A percentile compares a stretch with the other conserved stretches of the same genome.
Evolutionary conservation across 2,329 filamentous ascomycete genomes (phyloP).

Genomic region (Apiospora rasikravindrae): DNA sequence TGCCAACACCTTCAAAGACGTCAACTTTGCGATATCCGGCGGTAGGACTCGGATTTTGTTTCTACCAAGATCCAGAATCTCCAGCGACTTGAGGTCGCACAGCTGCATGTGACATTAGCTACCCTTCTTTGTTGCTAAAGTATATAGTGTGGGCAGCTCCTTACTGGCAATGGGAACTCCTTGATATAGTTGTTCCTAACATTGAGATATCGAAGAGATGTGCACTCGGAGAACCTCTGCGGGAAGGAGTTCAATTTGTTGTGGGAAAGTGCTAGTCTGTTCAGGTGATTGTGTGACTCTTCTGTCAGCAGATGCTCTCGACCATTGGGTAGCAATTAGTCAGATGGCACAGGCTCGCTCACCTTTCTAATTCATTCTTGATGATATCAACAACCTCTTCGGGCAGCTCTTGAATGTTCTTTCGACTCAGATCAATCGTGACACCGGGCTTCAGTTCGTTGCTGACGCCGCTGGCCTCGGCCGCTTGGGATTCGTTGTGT

Average conservation of each 20-base stretch:
- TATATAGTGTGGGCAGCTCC: constrained; percentile 20
- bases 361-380: constrained; percentile 76
- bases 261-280: constrained; percentile 79
- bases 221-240: constrained; percentile 74
- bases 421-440: constrained; percentile 79
- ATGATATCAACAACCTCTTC: constrained; percentile 78
- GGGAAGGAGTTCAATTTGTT: constrained; percentile 76
- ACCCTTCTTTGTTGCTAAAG: not conserved
- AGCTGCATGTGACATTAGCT: constrained; percentile 60
- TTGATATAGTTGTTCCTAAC: constrained; percentile 76
- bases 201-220: constrained; percentile 79
- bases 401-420: constrained; percentile 72
- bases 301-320: constrained; percentile 27
- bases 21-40: constrained; percentile 78
- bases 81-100: constrained; percentile 82
- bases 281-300: constrained; percentile 12
- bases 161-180: constrained; percentile 64
- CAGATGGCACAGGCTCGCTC: constrained; percentile 34
- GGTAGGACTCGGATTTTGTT: constrained; percentile 84
- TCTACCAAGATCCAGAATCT: constrained; percentile 90
- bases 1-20: constrained; percentile 86
- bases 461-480: constrained; percentile 63
- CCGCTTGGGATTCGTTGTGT: constrained; percentile 67
- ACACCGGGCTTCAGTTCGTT: constrained; percentile 71
- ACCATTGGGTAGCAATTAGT: constrained; percentile 21